Evolutionary conservation across 2,329 filamentous ascomycete species (phyloP).

Genomic region (Nemania abortiva): DNA sequence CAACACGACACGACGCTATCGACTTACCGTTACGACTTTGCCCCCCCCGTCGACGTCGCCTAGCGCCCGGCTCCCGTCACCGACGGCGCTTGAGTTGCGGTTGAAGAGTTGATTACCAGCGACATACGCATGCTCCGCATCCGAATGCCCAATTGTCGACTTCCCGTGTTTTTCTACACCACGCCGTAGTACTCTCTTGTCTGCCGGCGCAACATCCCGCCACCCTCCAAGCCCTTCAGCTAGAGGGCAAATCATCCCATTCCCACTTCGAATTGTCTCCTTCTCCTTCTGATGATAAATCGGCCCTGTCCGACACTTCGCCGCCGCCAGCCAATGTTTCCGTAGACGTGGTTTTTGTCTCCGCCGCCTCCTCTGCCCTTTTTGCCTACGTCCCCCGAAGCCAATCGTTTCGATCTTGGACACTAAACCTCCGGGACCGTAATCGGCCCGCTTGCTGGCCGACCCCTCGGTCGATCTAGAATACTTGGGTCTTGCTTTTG

Average conservation of each 20-base stretch:
- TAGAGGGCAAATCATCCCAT: constrained; percentile 3
- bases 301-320: constrained; percentile 6
- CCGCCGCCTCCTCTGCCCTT: constrained; percentile 39
- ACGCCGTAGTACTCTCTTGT: constrained; percentile 4
- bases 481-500: constrained; percentile 23
- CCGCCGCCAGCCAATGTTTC: constrained; percentile 38
- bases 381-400: constrained; percentile 24
- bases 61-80: not conserved
- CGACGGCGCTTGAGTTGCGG: not conserved
- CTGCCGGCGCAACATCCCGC: constrained; percentile 5
- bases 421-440: constrained; percentile 9
- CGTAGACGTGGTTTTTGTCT: constrained; percentile 28
- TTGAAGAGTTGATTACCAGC: no score
- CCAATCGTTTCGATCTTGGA: constrained; percentile 17
- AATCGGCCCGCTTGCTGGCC: constrained; percentile 5
- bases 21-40: not conserved
- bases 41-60: not conserved
- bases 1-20: not conserved
- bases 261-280: constrained; percentile 20
- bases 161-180: not conserved
- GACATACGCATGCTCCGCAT: not conserved
- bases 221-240: not conserved
- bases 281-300: constrained; percentile 9
- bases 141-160: constrained; percentile 4
- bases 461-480: constrained; percentile 6